These are phyloP conservation scores for Nemania diffusa DNA, from an alignment of 2,329 filamentous ascomycete species.

Conservation along the genomic window DNA sequence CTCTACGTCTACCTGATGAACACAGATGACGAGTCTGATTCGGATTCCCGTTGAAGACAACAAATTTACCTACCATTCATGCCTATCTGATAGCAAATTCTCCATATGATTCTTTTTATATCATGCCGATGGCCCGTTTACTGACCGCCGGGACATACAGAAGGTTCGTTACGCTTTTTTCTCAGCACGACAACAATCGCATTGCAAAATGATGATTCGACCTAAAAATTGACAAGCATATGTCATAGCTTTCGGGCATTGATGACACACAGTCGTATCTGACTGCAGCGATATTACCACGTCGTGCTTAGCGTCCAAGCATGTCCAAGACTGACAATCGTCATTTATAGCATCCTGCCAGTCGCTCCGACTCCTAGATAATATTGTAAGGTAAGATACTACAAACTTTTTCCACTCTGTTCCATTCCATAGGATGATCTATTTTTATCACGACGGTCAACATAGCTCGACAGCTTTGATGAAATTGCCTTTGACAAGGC, in stretches of 20 bases:
- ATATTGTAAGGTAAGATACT: conserved; percentile 35
- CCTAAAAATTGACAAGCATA: conserved; percentile 93
- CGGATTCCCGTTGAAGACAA: conserved; percentile 71
- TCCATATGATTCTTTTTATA: conserved; percentile 9
- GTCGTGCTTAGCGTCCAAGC: conserved; percentile 6
- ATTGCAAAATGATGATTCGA: conserved; percentile 79
- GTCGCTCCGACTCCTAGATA: background rate
- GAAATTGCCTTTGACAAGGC: conserved; percentile 84
- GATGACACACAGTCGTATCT: conserved; percentile 62
- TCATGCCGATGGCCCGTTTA: background rate
- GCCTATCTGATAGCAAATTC: conserved; percentile 50
- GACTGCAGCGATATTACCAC: conserved; percentile 48
- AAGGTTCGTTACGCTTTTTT: conserved; percentile 34
- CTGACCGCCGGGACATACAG: conserved; percentile 26
- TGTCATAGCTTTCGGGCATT: conserved; percentile 79
- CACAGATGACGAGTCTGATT: conserved; percentile 74
- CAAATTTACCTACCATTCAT: conserved; percentile 69
- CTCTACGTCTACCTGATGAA: conserved; percentile 57
- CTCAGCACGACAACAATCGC: conserved; percentile 7
- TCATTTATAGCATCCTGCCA: conserved; percentile 21
- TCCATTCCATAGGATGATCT: conserved; percentile 71
- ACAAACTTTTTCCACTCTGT: conserved; percentile 23
- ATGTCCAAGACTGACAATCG: conserved; percentile 47
- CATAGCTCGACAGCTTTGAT: conserved; percentile 81
- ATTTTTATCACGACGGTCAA: conserved; percentile 87